Conservation (phyloP, 306 rosid species). For the Gynostemma pentaphyllum region DNA sequence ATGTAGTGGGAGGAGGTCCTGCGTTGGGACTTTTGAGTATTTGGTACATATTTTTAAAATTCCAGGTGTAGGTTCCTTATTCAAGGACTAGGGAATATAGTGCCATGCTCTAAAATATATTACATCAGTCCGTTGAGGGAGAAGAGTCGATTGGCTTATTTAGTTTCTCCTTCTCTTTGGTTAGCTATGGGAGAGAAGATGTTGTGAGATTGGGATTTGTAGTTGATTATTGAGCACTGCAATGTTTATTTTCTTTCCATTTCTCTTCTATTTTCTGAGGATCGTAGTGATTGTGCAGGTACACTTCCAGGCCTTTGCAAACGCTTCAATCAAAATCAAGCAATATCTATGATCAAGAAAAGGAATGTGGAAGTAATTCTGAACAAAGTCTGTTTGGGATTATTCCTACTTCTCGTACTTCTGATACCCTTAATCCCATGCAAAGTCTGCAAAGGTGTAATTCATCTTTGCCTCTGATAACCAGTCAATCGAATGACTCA, state of each 20-base stretch:
- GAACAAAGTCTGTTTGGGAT: slow-evolving; percentile 28
- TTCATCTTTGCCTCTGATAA: slow-evolving; percentile 34
- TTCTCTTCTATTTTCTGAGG: slow-evolving; percentile 9
- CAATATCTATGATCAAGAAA: slow-evolving; percentile 31
- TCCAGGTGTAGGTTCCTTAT: background rate
- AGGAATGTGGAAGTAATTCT: slow-evolving; percentile 29
- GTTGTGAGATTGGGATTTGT: background rate
- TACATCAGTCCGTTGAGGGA: background rate
- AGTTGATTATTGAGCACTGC: background rate
- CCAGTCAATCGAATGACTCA: slow-evolving; percentile 53
- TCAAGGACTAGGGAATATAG: background rate
- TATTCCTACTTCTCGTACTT: slow-evolving; percentile 24
- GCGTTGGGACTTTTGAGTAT: background rate
- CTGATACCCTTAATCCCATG: slow-evolving; percentile 28
- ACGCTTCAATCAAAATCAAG: slow-evolving; percentile 22
- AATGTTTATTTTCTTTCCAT: background rate
- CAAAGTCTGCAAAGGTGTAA: slow-evolving; percentile 34
- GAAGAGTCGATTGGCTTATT: background rate
- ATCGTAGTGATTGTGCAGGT: slow-evolving; percentile 41
- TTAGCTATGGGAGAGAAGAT: background rate
- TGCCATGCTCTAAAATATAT: background rate
- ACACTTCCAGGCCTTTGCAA: slow-evolving; percentile 47
- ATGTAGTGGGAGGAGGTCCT: background rate
- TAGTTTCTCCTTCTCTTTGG: background rate
- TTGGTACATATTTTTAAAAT: background rate